Percentiles rank a stretch among this genome's conserved stretches.
These are phyloP conservation scores for Vaccinium darrowii DNA, from an alignment of 148 eudicot genomes.

Conservation along the genomic window DNA sequence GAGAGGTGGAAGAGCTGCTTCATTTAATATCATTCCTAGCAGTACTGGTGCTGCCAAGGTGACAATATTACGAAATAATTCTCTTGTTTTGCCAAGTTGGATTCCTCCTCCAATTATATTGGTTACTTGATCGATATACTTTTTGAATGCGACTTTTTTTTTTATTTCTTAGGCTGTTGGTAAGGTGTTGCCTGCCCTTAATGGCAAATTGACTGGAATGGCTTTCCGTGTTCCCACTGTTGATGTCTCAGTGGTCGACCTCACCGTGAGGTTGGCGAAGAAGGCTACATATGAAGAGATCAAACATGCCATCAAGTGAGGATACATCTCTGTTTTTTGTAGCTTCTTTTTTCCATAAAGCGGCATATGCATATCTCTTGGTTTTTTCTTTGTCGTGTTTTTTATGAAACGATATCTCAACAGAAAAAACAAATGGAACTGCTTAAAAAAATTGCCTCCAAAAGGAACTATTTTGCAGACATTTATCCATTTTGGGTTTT, in stretches of 20 bases:
- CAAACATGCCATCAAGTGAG: constrained; percentile 68
- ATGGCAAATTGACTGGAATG: constrained; percentile 78
- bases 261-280: constrained; percentile 69
- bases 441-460: not conserved
- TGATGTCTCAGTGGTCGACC: constrained; percentile 73
- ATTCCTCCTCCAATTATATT: not conserved
- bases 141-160: not conserved
- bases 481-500: constrained; percentile 3
- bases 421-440: not conserved
- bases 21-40: constrained; percentile 52
- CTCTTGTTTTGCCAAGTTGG: not conserved
- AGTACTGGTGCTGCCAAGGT: constrained; percentile 62
- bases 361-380: not conserved
- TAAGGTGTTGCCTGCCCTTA: constrained; percentile 63
- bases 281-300: constrained; percentile 55
- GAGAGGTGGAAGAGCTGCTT: constrained; percentile 61
- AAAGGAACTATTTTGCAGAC: not conserved
- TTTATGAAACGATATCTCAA: not conserved
- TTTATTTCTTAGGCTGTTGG: constrained; percentile 57
- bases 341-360: not conserved
- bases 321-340: not conserved
- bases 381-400: not conserved
- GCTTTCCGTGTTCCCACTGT: constrained; percentile 76
- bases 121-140: not conserved
- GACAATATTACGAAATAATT: not conserved